phyloP scores from a whole-genome alignment of 1,139 yeast species.

The Pichia sp. region DNA sequence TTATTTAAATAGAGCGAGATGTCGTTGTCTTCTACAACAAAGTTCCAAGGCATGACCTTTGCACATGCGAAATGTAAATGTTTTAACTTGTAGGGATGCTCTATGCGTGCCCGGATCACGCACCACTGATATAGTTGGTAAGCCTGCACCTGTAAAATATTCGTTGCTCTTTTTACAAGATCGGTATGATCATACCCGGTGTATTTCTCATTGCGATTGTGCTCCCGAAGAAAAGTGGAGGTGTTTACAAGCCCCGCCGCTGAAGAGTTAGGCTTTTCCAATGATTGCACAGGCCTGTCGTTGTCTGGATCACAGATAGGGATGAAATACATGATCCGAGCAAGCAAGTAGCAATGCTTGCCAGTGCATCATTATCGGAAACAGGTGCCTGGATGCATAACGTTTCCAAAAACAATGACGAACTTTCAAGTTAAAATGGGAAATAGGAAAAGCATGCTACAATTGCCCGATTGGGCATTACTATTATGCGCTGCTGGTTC shows the following conservation, averaged over 20 bases:
- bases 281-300: not conserved
- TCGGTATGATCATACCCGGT: not conserved
- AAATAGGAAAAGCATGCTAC: not conserved
- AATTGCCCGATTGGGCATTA: constrained; percentile 1
- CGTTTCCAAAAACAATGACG: not conserved
- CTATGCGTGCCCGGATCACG: constrained; percentile 2
- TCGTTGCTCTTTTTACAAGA: not conserved
- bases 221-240: not conserved
- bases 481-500: not conserved
- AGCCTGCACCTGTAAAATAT: constrained; percentile 1
- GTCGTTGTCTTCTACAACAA: constrained; percentile 6
- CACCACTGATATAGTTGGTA: constrained; percentile 8
- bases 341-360: not conserved
- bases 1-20: constrained; percentile 1
- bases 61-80: constrained; percentile 4
- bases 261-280: not conserved
- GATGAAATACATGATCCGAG: constrained; percentile 6
- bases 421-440: not conserved
- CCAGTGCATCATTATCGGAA: not conserved
- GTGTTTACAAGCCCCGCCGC: not conserved
- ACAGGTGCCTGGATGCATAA: not conserved
- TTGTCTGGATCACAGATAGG: constrained; percentile 8
- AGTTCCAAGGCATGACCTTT: constrained; percentile 9
- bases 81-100: constrained; percentile 4
- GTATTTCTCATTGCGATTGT: not conserved